Percentiles rank a stretch among this genome's conserved stretches.
Evolutionary conservation across 129 eudicot genomes (phyloP).

Genomic region (Tanacetum coccineum): DNA sequence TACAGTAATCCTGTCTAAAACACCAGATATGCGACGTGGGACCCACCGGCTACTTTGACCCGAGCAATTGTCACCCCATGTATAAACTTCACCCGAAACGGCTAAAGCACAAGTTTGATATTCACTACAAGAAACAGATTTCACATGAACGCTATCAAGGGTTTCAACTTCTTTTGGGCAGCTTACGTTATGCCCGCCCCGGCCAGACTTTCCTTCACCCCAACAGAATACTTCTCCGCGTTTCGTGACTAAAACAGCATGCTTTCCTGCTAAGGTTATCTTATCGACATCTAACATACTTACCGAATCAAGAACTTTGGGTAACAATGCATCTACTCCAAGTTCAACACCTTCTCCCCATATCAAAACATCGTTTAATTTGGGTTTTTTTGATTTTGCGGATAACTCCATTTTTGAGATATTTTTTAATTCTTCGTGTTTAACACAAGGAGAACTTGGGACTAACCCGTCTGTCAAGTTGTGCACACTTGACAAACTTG

Average conservation of each 20-base stretch:
- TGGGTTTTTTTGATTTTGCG: constrained; percentile 17
- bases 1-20: constrained; percentile 37
- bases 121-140: constrained; percentile 52
- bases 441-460: constrained; percentile 36
- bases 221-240: constrained; percentile 61
- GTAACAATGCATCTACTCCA: constrained; percentile 47
- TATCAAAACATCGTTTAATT: constrained; percentile 44
- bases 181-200: constrained; percentile 35
- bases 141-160: constrained; percentile 33
- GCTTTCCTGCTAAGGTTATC: constrained; percentile 40
- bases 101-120: constrained; percentile 61
- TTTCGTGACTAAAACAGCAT: constrained; percentile 49
- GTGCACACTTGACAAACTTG: constrained; percentile 45
- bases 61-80: constrained; percentile 44
- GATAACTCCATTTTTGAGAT: constrained; percentile 21
- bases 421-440: constrained; percentile 30
- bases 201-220: constrained; percentile 59
- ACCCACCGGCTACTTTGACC: constrained; percentile 29
- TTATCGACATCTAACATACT: constrained; percentile 49
- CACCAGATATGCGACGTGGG: constrained; percentile 44
- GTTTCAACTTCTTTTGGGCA: constrained; percentile 50
- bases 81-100: constrained; percentile 49
- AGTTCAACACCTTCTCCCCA: constrained; percentile 58
- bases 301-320: constrained; percentile 48
- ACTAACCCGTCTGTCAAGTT: constrained; percentile 27